These are phyloP conservation scores for Saraca asoca DNA, from an alignment of 331 rosid genomes.

Conservation along the genomic window DNA sequence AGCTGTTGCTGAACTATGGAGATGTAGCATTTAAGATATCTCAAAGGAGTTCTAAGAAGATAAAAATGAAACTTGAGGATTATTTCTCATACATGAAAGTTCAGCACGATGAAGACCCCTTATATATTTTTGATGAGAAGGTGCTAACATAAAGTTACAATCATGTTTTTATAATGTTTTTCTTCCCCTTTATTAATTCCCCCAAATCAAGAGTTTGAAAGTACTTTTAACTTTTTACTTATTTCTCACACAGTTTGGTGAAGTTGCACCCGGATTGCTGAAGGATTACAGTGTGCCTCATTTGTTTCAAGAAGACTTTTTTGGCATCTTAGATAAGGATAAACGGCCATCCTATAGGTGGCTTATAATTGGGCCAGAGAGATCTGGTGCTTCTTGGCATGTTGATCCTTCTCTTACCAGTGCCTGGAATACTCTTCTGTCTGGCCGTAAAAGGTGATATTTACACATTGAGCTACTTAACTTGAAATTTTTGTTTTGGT, in stretches of 20 bases:
- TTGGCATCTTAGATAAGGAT: slow-evolving; percentile 73
- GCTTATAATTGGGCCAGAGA: slow-evolving; percentile 95
- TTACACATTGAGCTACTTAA: slow-evolving; percentile 17
- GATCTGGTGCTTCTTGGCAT: slow-evolving; percentile 99
- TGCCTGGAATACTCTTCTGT: slow-evolving; percentile 97
- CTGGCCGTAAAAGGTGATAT: slow-evolving; percentile 86
- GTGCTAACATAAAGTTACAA: slow-evolving; percentile 39
- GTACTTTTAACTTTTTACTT: slow-evolving; percentile 27
- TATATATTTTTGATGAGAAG: slow-evolving; percentile 96
- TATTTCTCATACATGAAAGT: slow-evolving; percentile 72
- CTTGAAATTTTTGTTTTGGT: slow-evolving; percentile 10
- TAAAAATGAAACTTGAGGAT: slow-evolving; percentile 78
- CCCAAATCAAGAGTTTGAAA: slow-evolving; percentile 25
- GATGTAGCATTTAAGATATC: slow-evolving; percentile 81
- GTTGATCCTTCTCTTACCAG: slow-evolving; percentile 99
- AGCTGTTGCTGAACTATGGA: slow-evolving; percentile 65
- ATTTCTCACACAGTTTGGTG: slow-evolving; percentile 72
- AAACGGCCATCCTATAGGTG: slow-evolving; percentile 95
- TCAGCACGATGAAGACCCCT: slow-evolving; percentile 97
- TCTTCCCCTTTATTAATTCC: slow-evolving; percentile 22
- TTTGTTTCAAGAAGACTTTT: slow-evolving; percentile 86
- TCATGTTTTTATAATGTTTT: slow-evolving; percentile 25
- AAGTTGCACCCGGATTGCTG: slow-evolving; percentile 80
- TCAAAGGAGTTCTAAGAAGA: slow-evolving; percentile 71
- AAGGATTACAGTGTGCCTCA: slow-evolving; percentile 84